These are phyloP conservation scores for Heliamphora pulchella DNA, from an alignment of 179 eudicot genomes.

Conservation along the genomic window DNA sequence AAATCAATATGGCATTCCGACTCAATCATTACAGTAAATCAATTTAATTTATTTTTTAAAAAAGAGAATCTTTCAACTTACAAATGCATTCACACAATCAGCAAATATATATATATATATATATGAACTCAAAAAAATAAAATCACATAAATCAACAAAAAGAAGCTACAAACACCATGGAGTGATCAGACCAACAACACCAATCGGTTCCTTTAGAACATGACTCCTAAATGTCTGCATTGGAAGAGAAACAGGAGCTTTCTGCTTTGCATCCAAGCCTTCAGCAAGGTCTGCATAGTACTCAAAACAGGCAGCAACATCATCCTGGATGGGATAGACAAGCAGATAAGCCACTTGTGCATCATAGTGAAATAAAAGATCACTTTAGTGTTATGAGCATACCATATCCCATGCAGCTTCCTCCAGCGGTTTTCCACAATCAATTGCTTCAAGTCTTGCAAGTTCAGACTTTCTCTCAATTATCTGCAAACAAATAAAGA, in stretches of 20 bases:
- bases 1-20: not conserved
- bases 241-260: slow-evolving; percentile 76
- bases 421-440: slow-evolving; percentile 79
- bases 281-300: slow-evolving; percentile 95
- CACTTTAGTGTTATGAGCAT: slow-evolving; percentile 17
- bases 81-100: not conserved
- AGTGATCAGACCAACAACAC: slow-evolving; percentile 94
- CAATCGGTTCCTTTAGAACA: slow-evolving; percentile 79
- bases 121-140: too few species aligned
- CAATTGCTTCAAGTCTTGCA: slow-evolving; percentile 76
- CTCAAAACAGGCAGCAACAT: slow-evolving; percentile 90
- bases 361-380: not conserved
- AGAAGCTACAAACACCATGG: slow-evolving; percentile 58
- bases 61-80: not conserved
- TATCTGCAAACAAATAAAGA: slow-evolving; percentile 39
- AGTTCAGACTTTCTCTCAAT: slow-evolving; percentile 61
- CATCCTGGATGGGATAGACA: slow-evolving; percentile 52
- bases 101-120: not conserved
- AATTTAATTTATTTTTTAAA: not conserved
- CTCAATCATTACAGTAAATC: not conserved
- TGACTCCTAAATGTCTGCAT: slow-evolving; percentile 80
- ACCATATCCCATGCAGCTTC: slow-evolving; percentile 97
- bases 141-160: not conserved
- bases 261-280: slow-evolving; percentile 78
- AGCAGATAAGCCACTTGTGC: slow-evolving; percentile 8